Evolutionary conservation across 768 basidiomycete species (phyloP).

Genomic region (Russula abietina): DNA sequence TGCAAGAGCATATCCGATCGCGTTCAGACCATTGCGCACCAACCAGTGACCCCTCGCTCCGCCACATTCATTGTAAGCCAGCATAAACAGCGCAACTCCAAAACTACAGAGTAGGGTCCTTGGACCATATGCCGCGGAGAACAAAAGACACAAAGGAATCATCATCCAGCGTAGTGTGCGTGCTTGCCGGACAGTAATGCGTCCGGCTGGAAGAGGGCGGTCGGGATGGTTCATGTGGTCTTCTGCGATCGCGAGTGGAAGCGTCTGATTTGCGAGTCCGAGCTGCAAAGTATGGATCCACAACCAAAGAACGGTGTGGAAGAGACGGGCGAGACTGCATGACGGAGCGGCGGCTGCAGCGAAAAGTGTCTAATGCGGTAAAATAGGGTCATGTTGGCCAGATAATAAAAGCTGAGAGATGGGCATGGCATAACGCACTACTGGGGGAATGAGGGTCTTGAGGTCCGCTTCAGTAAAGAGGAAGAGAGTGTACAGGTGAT

Average conservation of each 20-base stretch:
- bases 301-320: conserved; percentile 28
- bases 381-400: neutral
- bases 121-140: conserved; percentile 26
- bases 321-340: conserved; percentile 11
- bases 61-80: conserved; percentile 30
- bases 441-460: conserved; percentile 27
- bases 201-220: conserved; percentile 32
- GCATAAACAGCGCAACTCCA: conserved; percentile 22
- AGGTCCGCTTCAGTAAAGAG: conserved; percentile 29
- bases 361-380: conserved; percentile 17
- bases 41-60: conserved; percentile 30
- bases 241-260: conserved; percentile 25
- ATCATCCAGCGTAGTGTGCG: conserved; percentile 30
- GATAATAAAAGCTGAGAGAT: neutral
- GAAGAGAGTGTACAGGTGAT: conserved; percentile 23
- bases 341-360: conserved; percentile 22
- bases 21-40: conserved; percentile 34
- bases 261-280: conserved; percentile 32
- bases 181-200: conserved; percentile 27
- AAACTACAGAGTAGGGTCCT: conserved; percentile 20
- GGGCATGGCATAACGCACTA: conserved; percentile 19
- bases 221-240: conserved; percentile 32
- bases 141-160: conserved; percentile 26
- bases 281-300: conserved; percentile 33
- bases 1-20: conserved; percentile 35